Percentiles rank a stretch among this genome's conserved stretches.
phyloP scores from a whole-genome alignment of 192 early-diverging fungal species.

The Pilaira anomala region DNA sequence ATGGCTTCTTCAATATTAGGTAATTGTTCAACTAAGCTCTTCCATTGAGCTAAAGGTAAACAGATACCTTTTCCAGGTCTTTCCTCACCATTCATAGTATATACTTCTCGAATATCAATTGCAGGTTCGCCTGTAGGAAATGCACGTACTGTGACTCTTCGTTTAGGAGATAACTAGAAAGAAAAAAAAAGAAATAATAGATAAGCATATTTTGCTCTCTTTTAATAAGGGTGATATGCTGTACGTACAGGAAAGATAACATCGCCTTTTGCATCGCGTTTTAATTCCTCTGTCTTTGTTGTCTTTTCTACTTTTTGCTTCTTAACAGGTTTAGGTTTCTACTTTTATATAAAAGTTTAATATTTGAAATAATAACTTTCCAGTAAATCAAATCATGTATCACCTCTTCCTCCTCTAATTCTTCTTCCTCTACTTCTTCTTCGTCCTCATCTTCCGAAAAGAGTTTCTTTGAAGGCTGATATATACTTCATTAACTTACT shows the following conservation, averaged over 20 bases:
- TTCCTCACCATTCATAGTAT: constrained; percentile 15
- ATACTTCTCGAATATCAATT: constrained; percentile 25
- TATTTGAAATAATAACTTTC: too few species aligned
- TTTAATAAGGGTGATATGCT: too few species aligned
- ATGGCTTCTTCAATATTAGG: constrained; percentile 24
- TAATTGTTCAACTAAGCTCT: constrained; percentile 14
- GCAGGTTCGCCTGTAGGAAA: constrained; percentile 20
- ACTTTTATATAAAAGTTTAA: too few species aligned
- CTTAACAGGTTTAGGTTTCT: too few species aligned
- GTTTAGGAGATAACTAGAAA: constrained; percentile 13
- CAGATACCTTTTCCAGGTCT: constrained; percentile 28
- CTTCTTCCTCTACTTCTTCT: constrained; percentile 2
- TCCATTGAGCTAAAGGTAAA: constrained; percentile 24
- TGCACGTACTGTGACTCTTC: constrained; percentile 19
- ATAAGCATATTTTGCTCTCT: too few species aligned
- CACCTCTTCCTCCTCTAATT: background rate
- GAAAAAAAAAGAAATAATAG: background rate
- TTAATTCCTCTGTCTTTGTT: background rate
- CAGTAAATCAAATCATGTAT: too few species aligned
- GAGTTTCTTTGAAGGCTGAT: background rate
- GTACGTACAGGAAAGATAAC: background rate
- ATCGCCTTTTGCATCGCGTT: constrained; percentile 1
- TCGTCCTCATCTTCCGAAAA: background rate
- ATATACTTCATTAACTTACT: background rate
- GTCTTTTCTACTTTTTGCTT: too few species aligned